These are phyloP conservation scores for Aspergillus flavus DNA, from an alignment of 2,329 filamentous ascomycete species.

Conservation along the genomic window DNA sequence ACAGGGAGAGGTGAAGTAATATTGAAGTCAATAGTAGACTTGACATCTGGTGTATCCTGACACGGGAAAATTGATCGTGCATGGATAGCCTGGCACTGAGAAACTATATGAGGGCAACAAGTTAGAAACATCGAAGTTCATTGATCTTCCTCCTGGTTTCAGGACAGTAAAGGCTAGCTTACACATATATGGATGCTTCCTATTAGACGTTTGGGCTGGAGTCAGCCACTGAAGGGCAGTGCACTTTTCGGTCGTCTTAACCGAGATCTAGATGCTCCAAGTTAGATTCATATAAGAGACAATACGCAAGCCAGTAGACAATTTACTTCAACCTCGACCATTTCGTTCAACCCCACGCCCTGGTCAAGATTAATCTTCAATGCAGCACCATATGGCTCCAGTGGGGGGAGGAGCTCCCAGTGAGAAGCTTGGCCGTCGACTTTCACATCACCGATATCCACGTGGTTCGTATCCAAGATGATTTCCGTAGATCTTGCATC, in stretches of 20 bases:
- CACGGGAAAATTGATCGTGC: constrained; percentile 92
- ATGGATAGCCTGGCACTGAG: constrained; percentile 96
- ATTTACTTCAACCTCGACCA: constrained; percentile 52
- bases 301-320: neutral
- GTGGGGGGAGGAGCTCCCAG: constrained; percentile 71
- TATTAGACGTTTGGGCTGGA: constrained; percentile 90
- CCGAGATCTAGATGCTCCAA: constrained; percentile 55
- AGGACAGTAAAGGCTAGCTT: constrained; percentile 23
- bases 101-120: constrained; percentile 54
- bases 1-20: constrained; percentile 85
- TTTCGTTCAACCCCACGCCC: constrained; percentile 49
- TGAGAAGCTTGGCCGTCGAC: constrained; percentile 66
- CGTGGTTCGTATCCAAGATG: constrained; percentile 82
- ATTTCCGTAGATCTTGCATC: constrained; percentile 74
- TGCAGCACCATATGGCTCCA: constrained; percentile 66
- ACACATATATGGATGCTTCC: constrained; percentile 94
- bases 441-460: constrained; percentile 72
- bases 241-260: constrained; percentile 84
- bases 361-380: constrained; percentile 53
- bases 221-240: constrained; percentile 96
- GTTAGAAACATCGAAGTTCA: neutral
- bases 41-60: constrained; percentile 96
- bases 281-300: constrained; percentile 4
- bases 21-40: constrained; percentile 90
- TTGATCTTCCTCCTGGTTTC: neutral